A percentile compares a stretch with the other conserved stretches of the same genome.
phyloP scores from a whole-genome alignment of 441 rosid genomes.

The Brassica balearica region DNA sequence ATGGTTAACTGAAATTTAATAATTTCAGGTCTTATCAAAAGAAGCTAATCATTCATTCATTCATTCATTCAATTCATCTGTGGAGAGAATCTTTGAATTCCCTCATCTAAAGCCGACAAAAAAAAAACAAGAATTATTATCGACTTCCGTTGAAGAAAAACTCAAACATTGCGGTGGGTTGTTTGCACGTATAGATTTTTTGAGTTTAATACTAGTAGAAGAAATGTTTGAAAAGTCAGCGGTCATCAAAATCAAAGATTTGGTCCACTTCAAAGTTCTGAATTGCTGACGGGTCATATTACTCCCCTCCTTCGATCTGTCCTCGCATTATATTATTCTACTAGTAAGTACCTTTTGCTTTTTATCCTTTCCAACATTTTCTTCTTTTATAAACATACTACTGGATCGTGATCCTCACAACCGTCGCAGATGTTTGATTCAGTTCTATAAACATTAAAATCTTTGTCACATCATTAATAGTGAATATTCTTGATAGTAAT shows the following conservation, averaged over 20 bases:
- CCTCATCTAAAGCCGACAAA: background rate
- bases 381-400: too few species aligned
- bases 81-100: conserved; percentile 14
- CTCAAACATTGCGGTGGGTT: conserved; percentile 42
- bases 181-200: conserved; percentile 26
- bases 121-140: background rate
- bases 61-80: too few species aligned
- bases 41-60: conserved; percentile 1
- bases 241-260: conserved; percentile 29
- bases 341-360: too few species aligned
- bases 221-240: conserved; percentile 32
- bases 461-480: too few species aligned
- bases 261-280: conserved; percentile 21
- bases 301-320: conserved; percentile 9
- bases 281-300: conserved; percentile 27
- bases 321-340: conserved; percentile 11
- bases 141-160: conserved; percentile 31
- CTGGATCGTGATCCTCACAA: too few species aligned
- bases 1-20: background rate
- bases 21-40: background rate
- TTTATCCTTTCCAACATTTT: too few species aligned
- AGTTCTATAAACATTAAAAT: too few species aligned
- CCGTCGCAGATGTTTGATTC: too few species aligned
- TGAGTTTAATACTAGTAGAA: background rate
- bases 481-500: too few species aligned